Base-by-base conservation (phyloP, 1,284 basidiomycete species). In the Apiotrichum mycotoxinovorans region DNA sequence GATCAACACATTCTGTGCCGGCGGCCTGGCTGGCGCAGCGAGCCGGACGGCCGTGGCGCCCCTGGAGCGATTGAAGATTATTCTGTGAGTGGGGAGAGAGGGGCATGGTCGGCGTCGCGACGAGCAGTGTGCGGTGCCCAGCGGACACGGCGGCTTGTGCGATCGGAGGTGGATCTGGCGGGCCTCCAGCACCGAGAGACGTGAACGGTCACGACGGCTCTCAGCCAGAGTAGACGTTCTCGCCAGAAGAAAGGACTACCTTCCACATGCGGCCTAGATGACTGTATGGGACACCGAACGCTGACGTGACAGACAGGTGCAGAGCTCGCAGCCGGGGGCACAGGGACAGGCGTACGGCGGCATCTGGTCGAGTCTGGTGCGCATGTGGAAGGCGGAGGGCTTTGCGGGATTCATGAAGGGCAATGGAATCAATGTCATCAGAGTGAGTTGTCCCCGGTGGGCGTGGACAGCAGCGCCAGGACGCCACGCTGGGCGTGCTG, bases 301-400 rank as follows among this genome's bases (percentile, higher is more conserved):
- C 50, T 51, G 50, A 51, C 50, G 1, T 20, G 4, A 17, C 62
- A 91, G 89, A 68, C 91, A 92, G 79, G 88, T 91, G 2, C 90
- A 92, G 34, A 50, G 58, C 38, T 40, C 62, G 8, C 54, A 58
- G 41, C 57, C 50, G 11, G 59, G 43, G 5, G 55, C 62, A 26
- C 74, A 80, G 22, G 82, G 84, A 2, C 79, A 84, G 65, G 86
- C 87, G 63, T 94, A 94, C 75, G 84, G 81, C 65, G 89, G 89
- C 26, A 88, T 94, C 49, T 92, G 87, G 87, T 77, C 83, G 23
- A 87, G 86, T 66, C 81, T 94, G 45, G 68, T 63, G 4, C 83
- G 91, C 56, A 96, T 96, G 87, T 95, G 90, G 88, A 80, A 81
- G 65, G 91, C 95, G 72, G 94, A 97, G 76, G 94, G 93, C 1